Base-by-base conservation (phyloP, 768 basidiomycete species). In the Panaeolus cyanescens region DNA sequence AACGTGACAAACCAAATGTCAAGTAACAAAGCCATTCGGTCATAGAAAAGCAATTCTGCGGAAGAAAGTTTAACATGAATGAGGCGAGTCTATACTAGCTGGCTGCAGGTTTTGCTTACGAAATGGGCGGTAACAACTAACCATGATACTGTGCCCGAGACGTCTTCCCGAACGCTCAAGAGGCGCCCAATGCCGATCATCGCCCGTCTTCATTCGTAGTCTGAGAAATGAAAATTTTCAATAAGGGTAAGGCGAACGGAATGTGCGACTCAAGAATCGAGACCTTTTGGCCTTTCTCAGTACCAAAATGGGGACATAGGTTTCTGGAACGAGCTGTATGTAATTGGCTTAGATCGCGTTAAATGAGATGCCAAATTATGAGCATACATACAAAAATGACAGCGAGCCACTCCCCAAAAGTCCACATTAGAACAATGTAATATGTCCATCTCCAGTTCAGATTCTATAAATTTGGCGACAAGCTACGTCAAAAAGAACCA, bases 361-460 rank as follows among this genome's bases (percentile, higher is more conserved):
- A 15, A 22, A 25, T 25, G 1, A 36, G 7, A 22, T 13, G 2
- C 20, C 33, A 12, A 39, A 33, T 3, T 13, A 17, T 32, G 25
- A 13, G 10, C 12, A 22, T 10, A 72, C 81, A 65, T 64, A 88
- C 88, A 40, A 83, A 22, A 53, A 85, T 67, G 7, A 94, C 73
- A 0, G 83, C 75, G 7, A 82, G 54, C 8, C 80, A 71, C 70
- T 91, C 80, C 2, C 73, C 73, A 54, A 83, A 85, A 0, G 83
- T 78, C 93, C 92, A 95, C 20, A 90, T 90, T 1, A 88, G 62
- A 59, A 89, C 70, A 15, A 90, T 73, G 59, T 87, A 85, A 74
- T 88, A 95, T 0, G 91, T 91, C 92, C 92, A 94, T 61, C 89
- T 74, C 90, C 90, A 91, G 50, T 80, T 66, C 1, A 80, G 62